Conservation (phyloP, 148 eudicot genomes). For the Rhododendron griersonianum region DNA sequence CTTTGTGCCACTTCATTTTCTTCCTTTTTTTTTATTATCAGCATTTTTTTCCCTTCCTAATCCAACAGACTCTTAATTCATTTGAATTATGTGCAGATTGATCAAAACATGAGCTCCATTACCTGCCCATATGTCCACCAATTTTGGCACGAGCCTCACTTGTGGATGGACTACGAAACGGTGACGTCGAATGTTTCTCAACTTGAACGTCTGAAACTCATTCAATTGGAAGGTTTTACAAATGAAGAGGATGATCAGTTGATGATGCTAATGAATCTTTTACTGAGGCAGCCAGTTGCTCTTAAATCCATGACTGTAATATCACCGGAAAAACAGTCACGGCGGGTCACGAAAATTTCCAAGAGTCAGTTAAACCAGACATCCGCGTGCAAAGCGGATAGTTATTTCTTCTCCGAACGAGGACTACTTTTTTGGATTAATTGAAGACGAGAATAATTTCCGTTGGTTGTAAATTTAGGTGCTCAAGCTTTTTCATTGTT, state of each 20-base stretch:
- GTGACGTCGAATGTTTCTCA: not conserved
- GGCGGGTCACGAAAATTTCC: not conserved
- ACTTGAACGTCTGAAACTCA: not conserved
- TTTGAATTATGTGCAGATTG: too few species aligned
- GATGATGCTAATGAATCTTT: too few species aligned
- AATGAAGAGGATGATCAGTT: not conserved
- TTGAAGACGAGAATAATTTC: not conserved
- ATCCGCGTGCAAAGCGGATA: not conserved
- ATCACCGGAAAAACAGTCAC: not conserved
- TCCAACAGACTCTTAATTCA: too few species aligned
- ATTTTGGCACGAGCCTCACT: not conserved
- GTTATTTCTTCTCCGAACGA: too few species aligned
- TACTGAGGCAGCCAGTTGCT: too few species aligned
- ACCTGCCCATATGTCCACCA: too few species aligned
- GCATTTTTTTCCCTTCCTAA: too few species aligned
- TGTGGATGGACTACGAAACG: not conserved
- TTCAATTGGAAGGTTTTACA: not conserved
- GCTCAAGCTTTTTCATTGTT: not conserved
- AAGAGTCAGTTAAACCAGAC: not conserved
- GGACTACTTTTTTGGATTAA: not conserved
- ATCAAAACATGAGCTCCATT: too few species aligned
- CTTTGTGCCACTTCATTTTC: too few species aligned
- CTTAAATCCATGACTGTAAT: not conserved
- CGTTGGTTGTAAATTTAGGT: not conserved
- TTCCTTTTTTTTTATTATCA: not conserved